Conservation (phyloP, 148 eudicot genomes). For the Selenicereus undatus region DNA sequence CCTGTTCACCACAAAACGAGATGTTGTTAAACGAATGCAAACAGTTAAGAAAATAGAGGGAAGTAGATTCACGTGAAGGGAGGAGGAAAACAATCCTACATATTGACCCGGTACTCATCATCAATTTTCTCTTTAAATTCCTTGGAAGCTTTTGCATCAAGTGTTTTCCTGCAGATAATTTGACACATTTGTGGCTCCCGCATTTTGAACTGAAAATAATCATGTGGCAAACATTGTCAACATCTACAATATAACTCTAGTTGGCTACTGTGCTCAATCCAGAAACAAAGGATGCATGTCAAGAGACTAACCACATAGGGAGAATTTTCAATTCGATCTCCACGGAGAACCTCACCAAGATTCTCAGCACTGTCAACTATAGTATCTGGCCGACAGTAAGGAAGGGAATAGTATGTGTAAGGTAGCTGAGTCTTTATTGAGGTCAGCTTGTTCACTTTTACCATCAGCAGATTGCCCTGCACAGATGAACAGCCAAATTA, state of each 20-base stretch:
- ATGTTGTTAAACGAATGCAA: constrained; percentile 1
- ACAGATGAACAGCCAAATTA: constrained; percentile 17
- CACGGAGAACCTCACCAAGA: constrained; percentile 70
- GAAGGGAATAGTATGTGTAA: constrained; percentile 55
- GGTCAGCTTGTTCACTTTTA: constrained; percentile 62
- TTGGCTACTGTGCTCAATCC: neutral
- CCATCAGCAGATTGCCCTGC: constrained; percentile 53
- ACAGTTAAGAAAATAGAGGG: neutral
- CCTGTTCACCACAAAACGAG: constrained; percentile 27
- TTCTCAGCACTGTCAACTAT: constrained; percentile 64
- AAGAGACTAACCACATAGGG: constrained; percentile 50
- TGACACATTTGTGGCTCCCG: constrained; percentile 57
- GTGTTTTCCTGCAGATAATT: constrained; percentile 40
- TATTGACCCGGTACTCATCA: constrained; percentile 56
- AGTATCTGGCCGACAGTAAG: constrained; percentile 45
- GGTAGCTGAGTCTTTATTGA: constrained; percentile 67
- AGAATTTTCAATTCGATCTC: constrained; percentile 65
- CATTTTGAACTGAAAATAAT: constrained; percentile 49
- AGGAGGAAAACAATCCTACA: constrained; percentile 26
- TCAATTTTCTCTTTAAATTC: constrained; percentile 56
- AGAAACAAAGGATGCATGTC: neutral
- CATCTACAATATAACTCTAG: neutral
- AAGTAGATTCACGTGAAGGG: neutral
- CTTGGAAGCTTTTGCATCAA: constrained; percentile 52
- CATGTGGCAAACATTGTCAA: neutral